A percentile compares a stretch with the other conserved stretches of the same genome.
phyloP scores from a whole-genome alignment of 768 basidiomycete species.

The Xerocomellus dryophilus region DNA sequence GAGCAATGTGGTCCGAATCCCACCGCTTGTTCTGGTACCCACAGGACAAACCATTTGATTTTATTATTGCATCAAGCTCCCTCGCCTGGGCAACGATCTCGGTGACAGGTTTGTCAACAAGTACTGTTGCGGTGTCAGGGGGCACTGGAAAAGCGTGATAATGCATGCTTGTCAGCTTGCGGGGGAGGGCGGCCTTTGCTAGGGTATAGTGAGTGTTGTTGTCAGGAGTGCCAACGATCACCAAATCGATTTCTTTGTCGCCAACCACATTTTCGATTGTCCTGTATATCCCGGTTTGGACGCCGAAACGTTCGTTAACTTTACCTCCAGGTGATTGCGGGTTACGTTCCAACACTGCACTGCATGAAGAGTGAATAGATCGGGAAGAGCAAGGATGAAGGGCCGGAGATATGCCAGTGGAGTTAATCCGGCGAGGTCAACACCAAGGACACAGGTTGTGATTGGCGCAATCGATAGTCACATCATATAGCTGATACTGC shows the following conservation, averaged over 20 bases:
- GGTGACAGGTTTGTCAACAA: slow-evolving; percentile 79
- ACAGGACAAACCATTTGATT: slow-evolving; percentile 59
- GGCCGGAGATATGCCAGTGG: slow-evolving; percentile 84
- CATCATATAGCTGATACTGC: neutral
- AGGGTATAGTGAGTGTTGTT: slow-evolving; percentile 70
- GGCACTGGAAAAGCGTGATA: no score
- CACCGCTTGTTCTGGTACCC: slow-evolving; percentile 74
- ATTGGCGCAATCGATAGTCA: slow-evolving; percentile 39
- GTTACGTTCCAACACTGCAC: slow-evolving; percentile 76
- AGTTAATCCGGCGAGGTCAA: slow-evolving; percentile 73
- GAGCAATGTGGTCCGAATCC: slow-evolving; percentile 74
- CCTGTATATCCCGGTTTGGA: slow-evolving; percentile 53
- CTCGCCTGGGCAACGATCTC: slow-evolving; percentile 55
- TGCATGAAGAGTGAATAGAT: slow-evolving; percentile 68
- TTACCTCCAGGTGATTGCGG: slow-evolving; percentile 59
- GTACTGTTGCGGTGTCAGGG: slow-evolving; percentile 44
- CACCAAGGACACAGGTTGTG: slow-evolving; percentile 68
- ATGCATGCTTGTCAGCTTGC: no score
- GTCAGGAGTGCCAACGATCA: slow-evolving; percentile 63
- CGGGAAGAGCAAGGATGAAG: slow-evolving; percentile 68
- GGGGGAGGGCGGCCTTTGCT: slow-evolving; percentile 48
- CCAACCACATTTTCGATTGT: slow-evolving; percentile 57
- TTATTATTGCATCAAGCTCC: slow-evolving; percentile 59
- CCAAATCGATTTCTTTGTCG: slow-evolving; percentile 63
- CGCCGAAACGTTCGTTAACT: slow-evolving; percentile 62